Evolutionary conservation across 495 filamentous ascomycete species (phyloP).

Genomic region (Chaetomium tenue): DNA sequence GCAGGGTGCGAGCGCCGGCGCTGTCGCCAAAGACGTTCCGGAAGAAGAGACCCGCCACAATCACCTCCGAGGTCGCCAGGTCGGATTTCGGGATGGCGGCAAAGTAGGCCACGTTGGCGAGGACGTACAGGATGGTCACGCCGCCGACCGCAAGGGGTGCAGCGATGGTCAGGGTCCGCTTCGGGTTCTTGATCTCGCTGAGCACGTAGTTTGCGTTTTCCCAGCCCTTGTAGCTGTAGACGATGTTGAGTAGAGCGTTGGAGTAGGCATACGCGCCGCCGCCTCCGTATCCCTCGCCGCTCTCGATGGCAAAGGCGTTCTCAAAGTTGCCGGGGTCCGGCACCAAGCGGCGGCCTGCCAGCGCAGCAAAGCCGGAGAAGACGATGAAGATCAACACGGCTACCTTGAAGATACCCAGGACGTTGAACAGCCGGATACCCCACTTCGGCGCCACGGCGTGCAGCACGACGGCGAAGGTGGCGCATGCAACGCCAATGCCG

Average conservation of each 20-base stretch:
- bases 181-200: conserved; percentile 59
- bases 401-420: conserved; percentile 66
- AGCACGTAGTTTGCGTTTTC: conserved; percentile 54
- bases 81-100: conserved; percentile 48
- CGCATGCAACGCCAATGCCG: conserved; percentile 53
- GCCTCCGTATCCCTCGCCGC: conserved; percentile 45
- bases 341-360: conserved; percentile 20
- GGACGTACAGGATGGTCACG: conserved; percentile 60
- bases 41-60: conserved; percentile 51
- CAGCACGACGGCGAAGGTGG: conserved; percentile 55
- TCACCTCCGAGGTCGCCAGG: conserved; percentile 51
- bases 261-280: conserved; percentile 43
- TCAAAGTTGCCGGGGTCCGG: conserved; percentile 37
- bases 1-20: conserved; percentile 48
- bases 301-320: conserved; percentile 39
- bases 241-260: conserved; percentile 49
- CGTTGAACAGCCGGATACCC: conserved; percentile 62
- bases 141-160: conserved; percentile 58
- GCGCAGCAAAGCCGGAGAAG: conserved; percentile 54
- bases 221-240: conserved; percentile 53
- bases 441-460: conserved; percentile 59
- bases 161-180: conserved; percentile 59
- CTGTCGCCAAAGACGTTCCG: conserved; percentile 46
- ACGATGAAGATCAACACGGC: conserved; percentile 61
- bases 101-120: conserved; percentile 65